Base-by-base conservation (phyloP, 805 yeast genomes). In the Torulaspora gathmanii region DNA sequence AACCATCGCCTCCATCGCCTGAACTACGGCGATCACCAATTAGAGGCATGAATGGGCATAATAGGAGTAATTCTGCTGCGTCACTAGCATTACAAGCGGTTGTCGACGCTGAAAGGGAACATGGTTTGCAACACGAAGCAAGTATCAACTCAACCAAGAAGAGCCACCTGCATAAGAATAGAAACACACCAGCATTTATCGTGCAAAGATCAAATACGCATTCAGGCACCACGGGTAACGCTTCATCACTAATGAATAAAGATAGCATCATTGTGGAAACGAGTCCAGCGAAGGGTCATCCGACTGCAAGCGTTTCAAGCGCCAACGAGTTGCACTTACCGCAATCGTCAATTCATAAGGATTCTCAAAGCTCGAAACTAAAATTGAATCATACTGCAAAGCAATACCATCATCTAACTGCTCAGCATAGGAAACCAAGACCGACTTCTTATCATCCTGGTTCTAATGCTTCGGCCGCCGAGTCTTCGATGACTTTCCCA, bases 401-500 rank as follows among this genome's bases (percentile, higher is more conserved):
- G 11, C 42, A 42, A 22, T 31, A 47, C 28, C 38, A 41, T 7
- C 36, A 45, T 23, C 37, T 42, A 7, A 35, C 49, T 1, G 27
- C 77, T 7, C 76, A 73, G 23, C 70, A 72, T 41, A 75, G 79
- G 61, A 82, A 78, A 57, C 90, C 88, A 46, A 76, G 95, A 61
- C 95, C 95, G 33, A 85, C 91, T 0, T 84, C 93, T 8, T 86
- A 83, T 58, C 90, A 86, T 59, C 95, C 95, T 3, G 52, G 54
- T 4, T 40, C 53, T 23, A 47, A 42, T 37, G 35, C 43, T 7
- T 30, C 47, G 13, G 44, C 27, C 3, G 28, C 30, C 13, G 48
- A 39, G 4, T 19, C 45, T 6, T 30, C 34, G 15, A 19, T 33
- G n/a, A 34, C 43, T 4, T 23, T 58, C 40, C 34, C 60, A 52